Conservation (phyloP, 1,284 basidiomycete genomes). For the Ganoderma lucidum region DNA sequence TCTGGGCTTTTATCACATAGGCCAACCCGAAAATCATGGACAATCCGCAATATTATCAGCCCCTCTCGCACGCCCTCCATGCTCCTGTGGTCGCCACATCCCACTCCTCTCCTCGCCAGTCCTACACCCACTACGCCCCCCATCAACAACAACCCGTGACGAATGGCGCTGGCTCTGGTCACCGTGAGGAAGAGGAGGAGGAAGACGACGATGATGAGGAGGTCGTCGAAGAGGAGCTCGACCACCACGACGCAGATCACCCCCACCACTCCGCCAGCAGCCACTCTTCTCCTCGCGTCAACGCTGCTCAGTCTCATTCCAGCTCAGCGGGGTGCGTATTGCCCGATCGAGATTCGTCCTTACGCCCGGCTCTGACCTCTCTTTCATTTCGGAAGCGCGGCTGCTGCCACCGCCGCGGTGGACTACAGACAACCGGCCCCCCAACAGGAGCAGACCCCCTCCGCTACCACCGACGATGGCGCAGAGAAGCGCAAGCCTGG, state of each 20-base stretch:
- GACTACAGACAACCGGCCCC: constrained; percentile 31
- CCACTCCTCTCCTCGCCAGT: constrained; percentile 37
- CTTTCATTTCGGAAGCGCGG: constrained; percentile 30
- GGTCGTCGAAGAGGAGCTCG: constrained; percentile 72
- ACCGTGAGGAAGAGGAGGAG: constrained; percentile 59
- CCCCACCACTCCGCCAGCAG: constrained; percentile 39
- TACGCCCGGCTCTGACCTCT: constrained; percentile 25
- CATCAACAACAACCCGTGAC: constrained; percentile 38
- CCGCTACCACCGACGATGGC: constrained; percentile 38
- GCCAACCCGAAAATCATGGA: constrained; percentile 57
- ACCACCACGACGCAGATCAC: constrained; percentile 44
- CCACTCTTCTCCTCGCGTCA: constrained; percentile 40
- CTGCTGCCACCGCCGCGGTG: constrained; percentile 29
- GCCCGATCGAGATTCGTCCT: constrained; percentile 32
- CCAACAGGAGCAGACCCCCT: constrained; percentile 29
- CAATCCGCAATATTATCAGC: constrained; percentile 80
- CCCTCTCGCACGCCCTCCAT: constrained; percentile 78
- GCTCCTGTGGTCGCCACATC: constrained; percentile 50
- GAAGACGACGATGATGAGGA: constrained; percentile 74
- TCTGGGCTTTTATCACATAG: constrained; percentile 36
- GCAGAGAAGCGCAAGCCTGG: constrained; percentile 71
- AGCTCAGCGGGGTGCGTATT: constrained; percentile 43
- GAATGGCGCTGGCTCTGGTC: constrained; percentile 37
- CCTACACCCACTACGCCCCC: constrained; percentile 38
- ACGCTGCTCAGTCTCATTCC: constrained; percentile 38